Base-by-base conservation (phyloP, 805 yeast genomes). In the Blastobotrys peoriensis region DNA sequence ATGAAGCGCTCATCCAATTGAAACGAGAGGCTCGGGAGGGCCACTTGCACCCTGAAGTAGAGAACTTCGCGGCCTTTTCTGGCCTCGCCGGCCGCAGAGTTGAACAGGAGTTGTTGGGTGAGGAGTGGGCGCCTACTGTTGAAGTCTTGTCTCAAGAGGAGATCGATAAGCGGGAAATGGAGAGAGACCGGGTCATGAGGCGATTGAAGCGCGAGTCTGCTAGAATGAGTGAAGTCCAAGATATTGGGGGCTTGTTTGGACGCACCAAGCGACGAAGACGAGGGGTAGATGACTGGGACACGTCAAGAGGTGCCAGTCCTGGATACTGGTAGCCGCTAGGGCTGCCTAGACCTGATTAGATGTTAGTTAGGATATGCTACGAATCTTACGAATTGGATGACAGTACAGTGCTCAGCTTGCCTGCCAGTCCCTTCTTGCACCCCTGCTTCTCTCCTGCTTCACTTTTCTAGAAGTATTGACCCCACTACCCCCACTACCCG, bases 151-250 rank as follows among this genome's bases (percentile, higher is more conserved):
- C 93, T 1, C 89, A 86, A 44, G 87, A 89, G 77, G 98, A 93
- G 64, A 86, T 93, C 46, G 97, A 91, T 60, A 83, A 83, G 66
- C 76, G 98, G 53, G 98, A 93, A 61, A 87, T 88, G 54, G 98
- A 93, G 65, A 80, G 94, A 58, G 96, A 89, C 56, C 76, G 98
- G 63, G 88, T 85, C 60, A 73, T 87, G 49, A 78, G 98, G 64
- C 79, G 98, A 60, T 72, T 89, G 60, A 91, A 94, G 70, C 79
- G 98, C 65, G 98, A 93, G 61, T 81, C 88, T 6, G 80, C 86
- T 69, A 70, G 87, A 48, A 76, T 83, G 41, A 81, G 78, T 41
- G 81, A 76, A 46, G 75, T 75, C 34, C 51, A 52, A 1, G 79
- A 73, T 23, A 45, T 64, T 23, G 63, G 65, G 19, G 56, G 63